These are phyloP conservation scores for Sarocladium kiliense DNA, from an alignment of 2,329 filamentous ascomycete species.

Conservation along the genomic window DNA sequence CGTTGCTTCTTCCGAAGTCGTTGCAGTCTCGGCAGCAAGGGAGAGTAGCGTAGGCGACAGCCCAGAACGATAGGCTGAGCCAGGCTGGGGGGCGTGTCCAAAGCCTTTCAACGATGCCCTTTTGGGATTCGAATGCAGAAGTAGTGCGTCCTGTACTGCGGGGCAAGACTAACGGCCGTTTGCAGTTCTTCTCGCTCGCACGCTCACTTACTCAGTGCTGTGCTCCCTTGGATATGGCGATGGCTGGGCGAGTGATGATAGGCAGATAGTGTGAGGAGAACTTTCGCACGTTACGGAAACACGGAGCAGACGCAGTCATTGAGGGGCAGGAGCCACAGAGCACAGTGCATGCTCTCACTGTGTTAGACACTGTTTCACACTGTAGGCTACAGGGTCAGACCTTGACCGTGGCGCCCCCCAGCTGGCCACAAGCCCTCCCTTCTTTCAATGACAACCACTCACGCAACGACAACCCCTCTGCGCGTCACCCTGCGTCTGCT, in stretches of 20 bases:
- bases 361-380: constrained; percentile 7
- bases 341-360: background rate
- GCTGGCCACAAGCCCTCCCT: background rate
- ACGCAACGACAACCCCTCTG: background rate
- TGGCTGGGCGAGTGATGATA: background rate
- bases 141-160: background rate
- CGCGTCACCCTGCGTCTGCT: background rate
- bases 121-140: constrained; percentile 3
- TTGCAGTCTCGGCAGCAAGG: constrained; percentile 7
- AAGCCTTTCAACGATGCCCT: background rate
- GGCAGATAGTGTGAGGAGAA: background rate
- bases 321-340: background rate
- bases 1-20: background rate
- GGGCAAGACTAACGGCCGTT: background rate
- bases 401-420: constrained; percentile 3
- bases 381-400: constrained; percentile 1
- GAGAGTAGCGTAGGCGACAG: background rate
- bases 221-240: background rate
- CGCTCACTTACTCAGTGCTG: no score
- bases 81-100: background rate
- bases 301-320: background rate
- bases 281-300: background rate
- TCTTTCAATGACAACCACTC: constrained; percentile 2
- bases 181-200: no score
- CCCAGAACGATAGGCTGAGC: background rate